Evolutionary conservation across 768 basidiomycete genomes (phyloP), one percentile per base, ranked within the genome.

Genomic region (Lepiota brunneoincarnata): DNA sequence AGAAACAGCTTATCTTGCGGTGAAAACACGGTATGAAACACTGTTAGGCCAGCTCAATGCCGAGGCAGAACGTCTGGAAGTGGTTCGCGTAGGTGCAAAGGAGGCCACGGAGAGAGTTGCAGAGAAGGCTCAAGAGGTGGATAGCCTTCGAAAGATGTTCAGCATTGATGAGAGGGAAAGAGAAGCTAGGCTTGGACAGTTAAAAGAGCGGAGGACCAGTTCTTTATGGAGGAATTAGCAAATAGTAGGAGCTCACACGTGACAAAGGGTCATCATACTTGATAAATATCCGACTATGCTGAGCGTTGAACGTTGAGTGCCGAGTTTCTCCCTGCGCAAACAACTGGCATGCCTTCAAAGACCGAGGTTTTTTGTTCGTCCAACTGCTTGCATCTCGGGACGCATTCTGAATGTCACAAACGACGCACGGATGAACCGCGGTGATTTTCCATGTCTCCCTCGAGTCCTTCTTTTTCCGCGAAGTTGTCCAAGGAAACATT

Each of bases 71-170:
- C 66, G 72, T 3, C 65, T 89, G 21, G 80, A 82, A 21, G 71
- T 72, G 1, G 70, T 79, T 17, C 75, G 78, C 40, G 73, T 10
- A 76, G 81, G 79, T 6, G 83, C 85, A 2, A 73, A 65, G 49
- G 78, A 84, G 48, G 76, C 80, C 20, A 88, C 86, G 1, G 75
- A 80, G 47, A 79, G 77, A 59, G 71, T 91, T 49, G 77, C 83
- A 47, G 83, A 84, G 51, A 91, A 91, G 74, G 78, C 79, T n/a
- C 76, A 80, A 50, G 87, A 91, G 61, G 77, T 93, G 1, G 87
- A 91, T 59, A 76, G 77, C 57, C 65, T 91, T 48, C 72, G 88
- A 26, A 72, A 74, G 17, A 76, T 83, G 60, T 84, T 86, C 63
- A 80, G 79, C 34, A 83, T 82, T 6, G 89, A 91, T 59, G 89